Evolutionary conservation across 257 asterid species (phyloP).

Genomic region (Fraxinus excelsior): DNA sequence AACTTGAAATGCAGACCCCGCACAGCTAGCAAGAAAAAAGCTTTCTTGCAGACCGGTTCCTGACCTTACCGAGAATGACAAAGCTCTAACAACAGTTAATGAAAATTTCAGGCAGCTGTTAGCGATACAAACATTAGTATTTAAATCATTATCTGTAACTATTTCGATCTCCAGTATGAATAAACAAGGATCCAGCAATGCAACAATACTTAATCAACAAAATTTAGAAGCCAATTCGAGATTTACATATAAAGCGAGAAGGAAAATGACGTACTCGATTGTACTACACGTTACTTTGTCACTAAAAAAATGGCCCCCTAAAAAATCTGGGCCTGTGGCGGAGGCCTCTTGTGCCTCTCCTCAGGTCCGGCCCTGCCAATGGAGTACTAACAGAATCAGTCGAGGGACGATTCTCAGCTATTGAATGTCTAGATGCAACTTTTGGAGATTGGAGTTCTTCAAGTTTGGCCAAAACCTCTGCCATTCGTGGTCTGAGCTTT

Average conservation of each 20-base stretch:
- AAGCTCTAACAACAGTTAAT: too few relatives aligned
- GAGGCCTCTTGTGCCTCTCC: too few relatives aligned
- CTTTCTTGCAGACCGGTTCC: not conserved
- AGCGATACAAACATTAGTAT: not conserved
- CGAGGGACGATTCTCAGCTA: slow-evolving; percentile 18
- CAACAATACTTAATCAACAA: not conserved
- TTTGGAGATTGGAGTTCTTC: slow-evolving; percentile 52
- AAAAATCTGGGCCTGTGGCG: too few relatives aligned
- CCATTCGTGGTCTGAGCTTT: slow-evolving; percentile 58
- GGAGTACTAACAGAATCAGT: slow-evolving; percentile 32
- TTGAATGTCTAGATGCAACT: slow-evolving; percentile 21
- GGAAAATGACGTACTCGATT: not conserved
- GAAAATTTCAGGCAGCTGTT: not conserved
- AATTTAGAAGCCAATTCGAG: not conserved
- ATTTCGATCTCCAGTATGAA: not conserved
- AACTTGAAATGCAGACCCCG: too few relatives aligned
- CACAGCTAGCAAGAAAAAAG: too few relatives aligned
- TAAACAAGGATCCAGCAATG: not conserved
- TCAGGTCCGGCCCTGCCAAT: too few relatives aligned
- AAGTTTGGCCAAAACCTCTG: slow-evolving; percentile 51
- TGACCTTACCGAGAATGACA: not conserved
- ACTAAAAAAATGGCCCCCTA: too few relatives aligned
- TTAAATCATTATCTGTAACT: not conserved
- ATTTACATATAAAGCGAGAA: slow-evolving; percentile 1
- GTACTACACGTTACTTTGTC: not conserved